Percentiles rank a stretch among this genome's conserved stretches.
Conservation (phyloP, 2,329 filamentous ascomycete genomes). For the Aspergillus cejpii region DNA sequence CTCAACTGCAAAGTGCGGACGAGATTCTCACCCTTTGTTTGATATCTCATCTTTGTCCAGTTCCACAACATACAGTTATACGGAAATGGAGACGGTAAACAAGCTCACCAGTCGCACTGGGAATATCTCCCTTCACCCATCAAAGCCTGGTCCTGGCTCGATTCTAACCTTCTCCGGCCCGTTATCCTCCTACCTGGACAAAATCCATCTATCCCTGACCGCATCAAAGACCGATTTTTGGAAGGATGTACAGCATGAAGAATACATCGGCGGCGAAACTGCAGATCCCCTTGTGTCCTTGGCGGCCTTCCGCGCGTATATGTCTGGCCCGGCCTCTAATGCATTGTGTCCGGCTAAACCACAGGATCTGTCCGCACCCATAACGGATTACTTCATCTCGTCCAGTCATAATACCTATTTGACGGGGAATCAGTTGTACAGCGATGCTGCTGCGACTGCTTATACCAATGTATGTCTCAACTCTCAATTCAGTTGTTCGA, state of each 20-base stretch:
- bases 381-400: conserved; percentile 89
- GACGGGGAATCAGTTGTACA: conserved; percentile 75
- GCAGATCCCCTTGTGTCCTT: conserved; percentile 28
- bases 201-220: conserved; percentile 30
- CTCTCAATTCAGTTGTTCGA: background rate
- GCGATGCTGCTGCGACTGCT: conserved; percentile 66
- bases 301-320: conserved; percentile 44
- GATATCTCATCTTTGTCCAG: background rate
- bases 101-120: conserved; percentile 1
- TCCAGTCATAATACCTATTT: conserved; percentile 95
- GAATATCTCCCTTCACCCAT: conserved; percentile 10
- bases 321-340: conserved; percentile 42
- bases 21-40: background rate
- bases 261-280: background rate
- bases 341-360: conserved; percentile 37
- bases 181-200: conserved; percentile 30
- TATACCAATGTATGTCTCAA: conserved; percentile 61
- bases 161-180: conserved; percentile 27
- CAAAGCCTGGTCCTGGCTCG: conserved; percentile 1
- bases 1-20: background rate
- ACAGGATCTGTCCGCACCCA: conserved; percentile 58
- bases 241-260: conserved; percentile 19
- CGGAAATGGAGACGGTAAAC: background rate
- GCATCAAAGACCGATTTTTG: conserved; percentile 21
- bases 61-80: background rate